A percentile compares a stretch with the other conserved stretches of the same genome.
Evolutionary conservation across 805 yeast species (phyloP).

Genomic region (Wickerhamomyces kurtzmanii): DNA sequence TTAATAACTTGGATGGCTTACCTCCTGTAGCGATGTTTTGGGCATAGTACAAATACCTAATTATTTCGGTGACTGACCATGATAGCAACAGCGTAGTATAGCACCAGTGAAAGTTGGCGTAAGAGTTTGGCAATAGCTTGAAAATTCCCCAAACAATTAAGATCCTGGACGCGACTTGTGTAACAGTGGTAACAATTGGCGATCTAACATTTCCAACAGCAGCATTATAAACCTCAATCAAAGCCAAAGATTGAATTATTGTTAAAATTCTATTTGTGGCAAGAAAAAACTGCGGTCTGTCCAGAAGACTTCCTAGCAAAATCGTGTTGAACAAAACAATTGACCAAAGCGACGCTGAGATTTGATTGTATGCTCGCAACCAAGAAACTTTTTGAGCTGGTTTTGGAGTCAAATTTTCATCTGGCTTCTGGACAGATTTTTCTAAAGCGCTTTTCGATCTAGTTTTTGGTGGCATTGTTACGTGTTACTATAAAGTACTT

Average conservation of each 20-base stretch:
- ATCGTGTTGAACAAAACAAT: slow-evolving; percentile 35
- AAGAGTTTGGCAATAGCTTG: slow-evolving; percentile 61
- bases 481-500: too few relatives aligned
- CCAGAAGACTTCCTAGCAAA: slow-evolving; percentile 29
- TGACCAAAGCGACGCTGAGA: slow-evolving; percentile 46
- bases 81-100: slow-evolving; percentile 65
- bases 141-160: slow-evolving; percentile 78
- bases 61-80: slow-evolving; percentile 93
- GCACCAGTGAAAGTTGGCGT: slow-evolving; percentile 47
- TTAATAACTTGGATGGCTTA: slow-evolving; percentile 46
- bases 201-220: slow-evolving; percentile 74
- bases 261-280: slow-evolving; percentile 51
- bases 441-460: too few relatives aligned
- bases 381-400: slow-evolving; percentile 13
- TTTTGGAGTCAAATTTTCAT: too few relatives aligned
- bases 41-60: slow-evolving; percentile 84
- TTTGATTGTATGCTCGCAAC: slow-evolving; percentile 38
- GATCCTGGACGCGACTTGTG: slow-evolving; percentile 83
- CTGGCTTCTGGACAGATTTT: too few relatives aligned
- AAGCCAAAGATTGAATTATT: slow-evolving; percentile 66
- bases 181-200: slow-evolving; percentile 71
- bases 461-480: too few relatives aligned
- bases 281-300: slow-evolving; percentile 59
- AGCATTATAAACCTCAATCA: slow-evolving; percentile 75
- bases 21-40: slow-evolving; percentile 42